Base-by-base conservation (phyloP, 1,284 basidiomycete species). In the Golubevia pallescens region DNA sequence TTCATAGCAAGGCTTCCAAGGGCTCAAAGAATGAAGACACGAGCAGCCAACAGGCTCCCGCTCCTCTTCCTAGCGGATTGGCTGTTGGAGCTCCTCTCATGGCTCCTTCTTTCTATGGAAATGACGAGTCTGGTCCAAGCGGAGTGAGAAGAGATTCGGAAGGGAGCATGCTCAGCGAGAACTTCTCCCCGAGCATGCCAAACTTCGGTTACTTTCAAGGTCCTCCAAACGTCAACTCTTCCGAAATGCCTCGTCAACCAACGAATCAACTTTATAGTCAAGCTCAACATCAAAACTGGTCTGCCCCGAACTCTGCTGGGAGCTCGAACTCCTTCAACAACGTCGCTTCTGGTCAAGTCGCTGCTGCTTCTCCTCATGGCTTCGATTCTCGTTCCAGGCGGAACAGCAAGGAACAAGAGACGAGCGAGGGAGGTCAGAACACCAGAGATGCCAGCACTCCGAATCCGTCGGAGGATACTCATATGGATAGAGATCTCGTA, bases 401-500 rank as follows among this genome's bases (percentile, higher is more conserved):
- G 42, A 48, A 48, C 42, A 48, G 42, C 42, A 48, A 48, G 42
- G 42, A 48, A 10, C 10, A 48, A 10, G 16, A 13, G 42, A 48
- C 16, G 42, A 16, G 42, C 8, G 42, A 48, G 42, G 42, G 42
- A 48, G 42, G 16, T 16, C 16, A 48, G 8, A 16, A 13, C 42
- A 48, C 8, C 10, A 48, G 42, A 48, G 16, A 16, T 13, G 42
- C 42, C 8, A 48, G 42, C 42, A 48, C 16, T 28, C 28, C 28
- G 28, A 28, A 28, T 28, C 28, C 28, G 28, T 28, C 28, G 28
- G 28, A 28, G 28, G 77, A 75, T 42, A 66, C 62, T 24, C 71
- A 77, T 23, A 60, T 71, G 20, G 75, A 80, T 32, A 62, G 77
- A 8, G 74, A 64, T n/a, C 69, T 81, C 24, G 77, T 81, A 10